Evolutionary conservation across 208 protist species (phyloP).

Genomic region (Acanthamoeba quina): DNA sequence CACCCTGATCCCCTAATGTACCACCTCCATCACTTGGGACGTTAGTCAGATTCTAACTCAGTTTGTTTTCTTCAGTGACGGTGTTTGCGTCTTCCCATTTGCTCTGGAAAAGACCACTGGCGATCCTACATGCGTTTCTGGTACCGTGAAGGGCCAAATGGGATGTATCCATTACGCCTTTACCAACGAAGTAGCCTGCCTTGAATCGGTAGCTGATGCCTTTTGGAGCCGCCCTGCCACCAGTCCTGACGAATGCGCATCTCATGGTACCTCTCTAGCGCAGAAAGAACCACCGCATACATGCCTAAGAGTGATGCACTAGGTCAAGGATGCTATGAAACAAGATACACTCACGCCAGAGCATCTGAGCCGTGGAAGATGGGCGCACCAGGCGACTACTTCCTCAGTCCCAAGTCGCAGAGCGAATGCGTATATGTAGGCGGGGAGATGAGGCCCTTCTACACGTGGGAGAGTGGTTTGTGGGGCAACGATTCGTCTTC

Average conservation of each 20-base stretch:
- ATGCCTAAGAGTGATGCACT: background rate
- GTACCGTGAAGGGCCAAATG: background rate
- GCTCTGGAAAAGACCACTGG: background rate
- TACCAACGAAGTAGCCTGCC: background rate
- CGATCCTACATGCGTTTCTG: background rate
- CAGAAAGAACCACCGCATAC: background rate
- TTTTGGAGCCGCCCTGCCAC: background rate
- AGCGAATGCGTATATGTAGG: background rate
- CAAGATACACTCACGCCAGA: background rate
- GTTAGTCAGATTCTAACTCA: background rate
- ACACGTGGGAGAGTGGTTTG: background rate
- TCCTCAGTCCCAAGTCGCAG: background rate
- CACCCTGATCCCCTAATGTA: background rate
- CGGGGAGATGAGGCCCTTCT: background rate
- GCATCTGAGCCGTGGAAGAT: background rate
- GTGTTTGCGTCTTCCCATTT: background rate
- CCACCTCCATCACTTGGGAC: background rate
- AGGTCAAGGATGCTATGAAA: background rate
- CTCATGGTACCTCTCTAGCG: background rate
- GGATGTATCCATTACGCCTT: conserved; percentile 4
- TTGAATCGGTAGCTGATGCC: background rate
- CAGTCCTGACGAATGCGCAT: background rate
- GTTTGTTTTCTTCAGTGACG: background rate
- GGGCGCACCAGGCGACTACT: background rate
- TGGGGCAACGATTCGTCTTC: background rate